Base-by-base conservation (phyloP, 106 monocot species). In the Platanthera zijinensis region DNA sequence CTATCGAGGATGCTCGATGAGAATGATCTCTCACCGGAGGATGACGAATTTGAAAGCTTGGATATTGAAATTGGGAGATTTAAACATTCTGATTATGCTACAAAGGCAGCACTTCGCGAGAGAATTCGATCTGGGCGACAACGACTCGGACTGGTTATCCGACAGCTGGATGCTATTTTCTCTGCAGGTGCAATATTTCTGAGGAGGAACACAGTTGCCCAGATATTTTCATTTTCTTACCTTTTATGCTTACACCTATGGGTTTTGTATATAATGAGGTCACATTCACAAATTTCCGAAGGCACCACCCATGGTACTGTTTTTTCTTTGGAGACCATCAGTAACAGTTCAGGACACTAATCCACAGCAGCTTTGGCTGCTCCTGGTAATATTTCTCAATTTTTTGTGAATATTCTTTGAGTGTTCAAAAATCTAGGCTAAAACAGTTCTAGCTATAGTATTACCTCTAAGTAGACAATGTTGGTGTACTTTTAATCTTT, bases 81-180 rank as follows among this genome's bases (percentile, higher is more conserved):
- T 76, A 54, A 69, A 48, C 51, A 53, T n/a, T 61, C 80, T 19
- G 51, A 71, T 22, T 72, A 67, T 22, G 75, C 77, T 28, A 62
- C 78, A 74, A 79, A 50, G 11, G 79, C 74, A 49, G 71, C 54
- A 57, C 48, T 86, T 45, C 83, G 73, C 8, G 84, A 77, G 49
- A 83, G 79, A 85, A 84, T 87, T 68, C 69, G 74, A 82, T 80
- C 88, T 12, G 86, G 88, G n/a, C 79, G 66, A 50, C 72, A 56
- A 52, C 92, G 86, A 15, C 69, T 96, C 5, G 81, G 85, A 50
- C 84, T 90, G 10, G 48, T 87, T 51, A 18, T 93, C 10, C 61
- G 68, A 48, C 95, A 96, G 76, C 71, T 96, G 74, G 95, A 96
- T 81, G 83, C 82, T 50, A 74, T 96, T 50, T 90, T 90, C 72